Conservation (phyloP, 2,329 filamentous ascomycete genomes). For the Davidsoniella eucalypti region DNA sequence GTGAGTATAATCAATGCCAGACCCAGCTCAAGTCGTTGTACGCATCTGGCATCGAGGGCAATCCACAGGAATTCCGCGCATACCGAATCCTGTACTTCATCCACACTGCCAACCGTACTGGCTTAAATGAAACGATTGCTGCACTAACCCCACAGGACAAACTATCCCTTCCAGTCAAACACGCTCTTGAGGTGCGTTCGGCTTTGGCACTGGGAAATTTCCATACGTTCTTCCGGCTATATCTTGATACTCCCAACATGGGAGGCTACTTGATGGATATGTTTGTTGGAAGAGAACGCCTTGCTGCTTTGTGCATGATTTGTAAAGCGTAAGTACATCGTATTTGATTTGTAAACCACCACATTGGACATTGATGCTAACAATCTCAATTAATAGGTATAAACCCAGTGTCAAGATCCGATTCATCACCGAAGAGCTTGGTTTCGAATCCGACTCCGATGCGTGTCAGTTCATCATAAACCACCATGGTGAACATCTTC, state of each 20-base stretch:
- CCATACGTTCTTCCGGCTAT: conserved; percentile 94
- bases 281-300: conserved; percentile 87
- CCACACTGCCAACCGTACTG: conserved; percentile 93
- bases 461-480: conserved; percentile 82
- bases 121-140: conserved; percentile 94
- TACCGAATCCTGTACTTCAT: conserved; percentile 99
- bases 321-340: conserved; percentile 71
- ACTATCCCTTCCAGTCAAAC: conserved; percentile 65
- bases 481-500: conserved; percentile 54
- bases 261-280: conserved; percentile 98
- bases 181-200: conserved; percentile 81
- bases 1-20: conserved; percentile 99
- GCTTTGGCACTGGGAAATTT: conserved; percentile 89
- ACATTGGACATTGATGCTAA: conserved; percentile 26
- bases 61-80: conserved; percentile 90
- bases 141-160: conserved; percentile 99
- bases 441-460: conserved; percentile 83
- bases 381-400: conserved; percentile 43
- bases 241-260: conserved; percentile 89
- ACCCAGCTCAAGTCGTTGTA: conserved; percentile 92
- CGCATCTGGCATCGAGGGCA: conserved; percentile 69
- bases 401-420: conserved; percentile 78
- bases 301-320: conserved; percentile 78
- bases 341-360: not conserved
- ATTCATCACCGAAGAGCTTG: conserved; percentile 89